Evolutionary conservation across 139 green algal species (phyloP), one percentile per base, ranked within the genome.

Genomic region (Micractinium conductrix): DNA sequence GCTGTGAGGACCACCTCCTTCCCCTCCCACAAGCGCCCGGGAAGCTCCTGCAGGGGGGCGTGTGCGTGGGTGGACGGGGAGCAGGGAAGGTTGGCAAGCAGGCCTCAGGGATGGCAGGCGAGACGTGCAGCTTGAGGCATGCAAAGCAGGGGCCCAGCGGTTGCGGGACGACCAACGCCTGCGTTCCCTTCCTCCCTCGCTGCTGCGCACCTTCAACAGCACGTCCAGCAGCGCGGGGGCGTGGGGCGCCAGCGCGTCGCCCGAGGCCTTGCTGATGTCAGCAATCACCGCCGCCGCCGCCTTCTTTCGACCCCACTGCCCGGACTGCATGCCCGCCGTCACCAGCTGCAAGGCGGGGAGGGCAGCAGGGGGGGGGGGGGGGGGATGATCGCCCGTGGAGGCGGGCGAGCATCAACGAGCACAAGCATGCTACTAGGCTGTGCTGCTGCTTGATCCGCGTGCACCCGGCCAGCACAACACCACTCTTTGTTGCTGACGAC

Each of bases 11-110:
- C 24, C 43, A 30, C 55, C 85, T 96, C 92, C 85, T 97, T 97
- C 74, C 94, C 94, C 17, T 97, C 93, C 94, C 94, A 97, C 71
- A 97, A 85, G 70, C 93, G 84, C 1, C 93, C 92, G 0, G 86
- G 84, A 58, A 94, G 65, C 67, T 91, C 87, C 62, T 81, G 78
- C 48, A 78, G 28, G 53, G 19, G 53, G 53, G 19, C 24, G 9
- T 24, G 35, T 4, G 60, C 26, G 16, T 24, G 21, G 24, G n/a
- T n/a, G 16, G 37, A 45, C 7, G 21, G 43, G 45, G 24, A 43
- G 45, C 45, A 50, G 40, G n/a, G 7, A 40, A 40, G 21, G 0
- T 5, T 19, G 43, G 2, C 71, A 78, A 43, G 8, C 1, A 74
- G 4, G 67, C 5, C 19, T 19, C 53, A 16, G 53, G 53, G 53